Conservation (phyloP, 2,329 filamentous ascomycete genomes). For the Proliferodiscus dingleyae region DNA sequence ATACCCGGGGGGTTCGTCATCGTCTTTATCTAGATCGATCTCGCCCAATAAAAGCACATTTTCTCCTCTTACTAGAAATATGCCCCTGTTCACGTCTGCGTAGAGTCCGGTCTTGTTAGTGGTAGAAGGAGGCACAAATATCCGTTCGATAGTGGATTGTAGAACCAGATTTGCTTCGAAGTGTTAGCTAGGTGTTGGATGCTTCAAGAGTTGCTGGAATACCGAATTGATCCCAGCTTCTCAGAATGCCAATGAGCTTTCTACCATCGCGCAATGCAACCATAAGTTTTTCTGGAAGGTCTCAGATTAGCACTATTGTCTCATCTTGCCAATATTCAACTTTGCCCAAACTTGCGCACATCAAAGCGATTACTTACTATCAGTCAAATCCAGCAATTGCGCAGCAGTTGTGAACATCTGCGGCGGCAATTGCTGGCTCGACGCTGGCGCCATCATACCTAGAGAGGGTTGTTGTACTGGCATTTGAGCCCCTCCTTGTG, state of each 20-base stretch:
- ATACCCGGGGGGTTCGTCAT: slow-evolving; percentile 71
- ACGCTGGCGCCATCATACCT: slow-evolving; percentile 20
- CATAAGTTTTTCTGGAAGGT: slow-evolving; percentile 83
- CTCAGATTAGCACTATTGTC: background rate
- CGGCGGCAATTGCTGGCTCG: slow-evolving; percentile 65
- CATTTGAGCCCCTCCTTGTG: slow-evolving; percentile 13
- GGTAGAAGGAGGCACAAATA: slow-evolving; percentile 55
- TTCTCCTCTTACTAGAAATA: slow-evolving; percentile 90
- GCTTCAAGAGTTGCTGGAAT: slow-evolving; percentile 35
- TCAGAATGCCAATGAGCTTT: slow-evolving; percentile 85
- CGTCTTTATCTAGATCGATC: slow-evolving; percentile 94
- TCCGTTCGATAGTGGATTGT: slow-evolving; percentile 84
- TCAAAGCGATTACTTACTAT: slow-evolving; percentile 62
- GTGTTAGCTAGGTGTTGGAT: slow-evolving; percentile 1
- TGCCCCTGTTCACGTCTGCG: slow-evolving; percentile 77
- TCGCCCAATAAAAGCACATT: slow-evolving; percentile 95
- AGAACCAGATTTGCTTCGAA: slow-evolving; percentile 82
- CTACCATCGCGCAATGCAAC: slow-evolving; percentile 87
- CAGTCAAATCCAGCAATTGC: slow-evolving; percentile 90
- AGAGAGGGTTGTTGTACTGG: slow-evolving; percentile 12
- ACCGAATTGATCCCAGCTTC: slow-evolving; percentile 99
- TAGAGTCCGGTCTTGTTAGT: slow-evolving; percentile 53
- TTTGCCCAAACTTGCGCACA: background rate
- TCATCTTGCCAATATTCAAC: background rate
- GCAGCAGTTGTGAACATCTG: slow-evolving; percentile 99